Evolutionary conservation across 1,139 yeast species (phyloP), one percentile per base, ranked within the genome.

Genomic region (Groenewaldozyma sp.): DNA sequence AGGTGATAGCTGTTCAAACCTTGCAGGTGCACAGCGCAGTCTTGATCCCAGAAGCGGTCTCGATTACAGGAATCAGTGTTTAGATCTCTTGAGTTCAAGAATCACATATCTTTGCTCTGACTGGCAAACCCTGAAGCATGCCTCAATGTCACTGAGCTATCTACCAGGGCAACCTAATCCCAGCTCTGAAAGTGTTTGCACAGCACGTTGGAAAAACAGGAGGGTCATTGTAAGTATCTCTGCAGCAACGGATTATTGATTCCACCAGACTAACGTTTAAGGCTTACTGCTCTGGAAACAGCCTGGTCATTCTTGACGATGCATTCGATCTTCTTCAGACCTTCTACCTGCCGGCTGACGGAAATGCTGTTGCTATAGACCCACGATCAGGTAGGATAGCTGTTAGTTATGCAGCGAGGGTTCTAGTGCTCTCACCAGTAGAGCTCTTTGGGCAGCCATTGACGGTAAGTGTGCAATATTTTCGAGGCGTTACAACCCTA

Each of bases 251-350:
- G 3, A 18, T 19, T 31, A 4, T 14, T 16, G 13, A 13, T 18
- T 24, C 11, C 24, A 17, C 14, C n/a, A 3, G 13, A 34, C 24
- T 37, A 24, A 33, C 43, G 37, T 13, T 27, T 22, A 20, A 62
- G 63, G 80, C 78, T 0, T 88, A 88, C 56, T 83, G 91, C 40
- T 83, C 95, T 1, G 96, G 95, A 1, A 86, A 87, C 61, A 87
- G 86, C 57, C 63, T 88, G 50, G 81, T 87, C 34, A 70, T 87
- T 7, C 55, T 76, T 3, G 67, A 78, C 6, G 70, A 73, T 45
- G 63, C 70, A 33, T 63, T 68, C 40, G 61, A 62, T 28, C 63
- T 80, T 47, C 62, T 87, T 18, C 97, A 88, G 56, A 87, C 95
- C 0, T 65, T 87, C 1, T 83, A 82, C 51, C 65, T 86, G 18